A percentile compares a stretch with the other conserved stretches of the same genome.
These are phyloP conservation scores for Aspergillus sp. DNA, from an alignment of 2,329 filamentous ascomycete species.

Conservation along the genomic window DNA sequence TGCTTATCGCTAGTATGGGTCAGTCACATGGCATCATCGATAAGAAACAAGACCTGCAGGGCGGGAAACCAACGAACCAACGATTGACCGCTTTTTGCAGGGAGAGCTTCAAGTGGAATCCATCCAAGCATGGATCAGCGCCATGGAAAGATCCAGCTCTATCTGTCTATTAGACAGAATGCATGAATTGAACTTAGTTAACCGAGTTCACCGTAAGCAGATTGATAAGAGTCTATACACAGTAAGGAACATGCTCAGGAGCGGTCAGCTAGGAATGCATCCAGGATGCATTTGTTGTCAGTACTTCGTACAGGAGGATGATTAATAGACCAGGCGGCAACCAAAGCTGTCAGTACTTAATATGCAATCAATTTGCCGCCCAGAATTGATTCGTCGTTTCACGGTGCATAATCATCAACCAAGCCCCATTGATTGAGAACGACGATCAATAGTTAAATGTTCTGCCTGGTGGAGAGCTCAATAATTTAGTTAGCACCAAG, in stretches of 20 bases:
- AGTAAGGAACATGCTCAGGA: too few species aligned
- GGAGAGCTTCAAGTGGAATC: too few species aligned
- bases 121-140: too few species aligned
- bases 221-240: not conserved
- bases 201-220: too few species aligned
- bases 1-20: too few species aligned
- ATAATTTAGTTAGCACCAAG: not conserved
- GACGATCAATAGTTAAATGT: not conserved
- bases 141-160: too few species aligned
- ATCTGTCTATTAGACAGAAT: too few species aligned
- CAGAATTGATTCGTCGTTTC: not conserved
- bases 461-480: not conserved
- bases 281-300: not conserved
- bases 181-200: too few species aligned
- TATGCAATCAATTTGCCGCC: not conserved
- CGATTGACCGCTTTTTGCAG: too few species aligned
- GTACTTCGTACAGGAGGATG: not conserved
- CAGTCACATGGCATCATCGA: too few species aligned
- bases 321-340: not conserved
- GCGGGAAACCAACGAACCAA: too few species aligned
- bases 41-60: too few species aligned
- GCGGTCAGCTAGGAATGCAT: not conserved
- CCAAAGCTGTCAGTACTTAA: not conserved
- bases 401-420: not conserved
- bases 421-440: not conserved